Evolutionary conservation across 305 asterid genomes (phyloP), one percentile per base, ranked within the genome.

Genomic region (Plantago coronopus): DNA sequence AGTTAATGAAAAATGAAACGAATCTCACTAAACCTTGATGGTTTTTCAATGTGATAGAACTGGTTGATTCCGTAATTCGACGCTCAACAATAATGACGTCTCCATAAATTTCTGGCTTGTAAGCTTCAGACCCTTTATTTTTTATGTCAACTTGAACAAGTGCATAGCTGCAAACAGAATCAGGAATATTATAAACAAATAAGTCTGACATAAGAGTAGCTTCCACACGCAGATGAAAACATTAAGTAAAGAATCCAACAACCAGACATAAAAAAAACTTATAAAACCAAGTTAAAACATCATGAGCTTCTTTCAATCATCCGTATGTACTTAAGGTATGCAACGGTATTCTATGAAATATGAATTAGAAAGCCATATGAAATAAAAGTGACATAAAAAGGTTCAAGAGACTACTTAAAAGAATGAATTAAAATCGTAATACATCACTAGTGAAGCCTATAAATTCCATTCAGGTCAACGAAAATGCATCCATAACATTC

Each of bases 71-170:
- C 12, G 91, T 64, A 65, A 91, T 85, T 70, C 89, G 79, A 54
- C 96, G 88, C 60, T 89, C 98, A 69, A 91, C 75, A 27, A 80
- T 76, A 54, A 91, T 81, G 73, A 68, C 42, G 70, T 81, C 81
- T 64, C 98, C 98, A 63, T 81, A 91, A 25, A 64, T 42, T 55
- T 86, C 96, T 19, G 83, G 94, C 81, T 79, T 84, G 73, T 84
- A 91, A 60, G 97, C 95, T 79, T 91, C 97, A 61, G 85, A 95
- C 15, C 97, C 98, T 63, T 77, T 83, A 75, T 91, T 91, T 78
- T 85, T 91, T 44, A 91, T 75, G 73, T 89, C 96, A 65, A 89
- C 89, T 31, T 80, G 91, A 71, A 91, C 86, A 68, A 85, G 86
- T n/a, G 98, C 91, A 66, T 81, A 61, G 68, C 98, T 91, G 85